Evolutionary conservation across 352 stramenopile genomes (phyloP), one percentile per base, ranked within the genome.

Genomic region (Phytophthora megakarya): DNA sequence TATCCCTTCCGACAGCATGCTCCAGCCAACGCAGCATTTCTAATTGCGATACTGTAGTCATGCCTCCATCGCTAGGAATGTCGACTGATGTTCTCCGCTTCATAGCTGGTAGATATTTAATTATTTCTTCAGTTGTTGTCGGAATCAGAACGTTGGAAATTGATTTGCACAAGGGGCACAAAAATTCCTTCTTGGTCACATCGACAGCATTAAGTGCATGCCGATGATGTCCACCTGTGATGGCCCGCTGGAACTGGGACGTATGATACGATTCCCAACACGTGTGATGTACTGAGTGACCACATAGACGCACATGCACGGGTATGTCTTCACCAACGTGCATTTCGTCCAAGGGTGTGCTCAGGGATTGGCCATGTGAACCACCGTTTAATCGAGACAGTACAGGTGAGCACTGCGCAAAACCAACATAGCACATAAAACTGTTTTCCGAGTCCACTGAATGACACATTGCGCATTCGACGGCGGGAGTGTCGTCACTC

Each of bases 91-190:
- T 45, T 28, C 42, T 61, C 22, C 58, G 59, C 37, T 62, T 37
- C 30, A 74, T 64, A 7, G 25, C 51, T 40, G 72, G 60, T 9
- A 86, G 65, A 21, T 75, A 65, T 21, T 76, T 68, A 22, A 70
- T 70, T 26, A 88, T 62, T 55, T 85, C 72, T 15, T 89, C 80
- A 4, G 75, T 87, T 30, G 76, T 84, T 26, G 78, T 86, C 15
- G 96, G 96, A 67, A 99, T 97, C 28, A 98, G 63, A 44, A 98
- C 95, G 57, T 99, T 99, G 0, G 92, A 98, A n/a, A 98, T 95
- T 46, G 97, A 95, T 61, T 99, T 98, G 81, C 96, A 99, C 22
- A 98, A 70, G 3, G 96, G 96, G 69, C 96, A 99, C 5, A 99
- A 66, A 60, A 98, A 99, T 65, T 99, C 96, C 42, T 97, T 97